phyloP scores from a whole-genome alignment of 345 rosid species.

The Arabidopsis arenosa region DNA sequence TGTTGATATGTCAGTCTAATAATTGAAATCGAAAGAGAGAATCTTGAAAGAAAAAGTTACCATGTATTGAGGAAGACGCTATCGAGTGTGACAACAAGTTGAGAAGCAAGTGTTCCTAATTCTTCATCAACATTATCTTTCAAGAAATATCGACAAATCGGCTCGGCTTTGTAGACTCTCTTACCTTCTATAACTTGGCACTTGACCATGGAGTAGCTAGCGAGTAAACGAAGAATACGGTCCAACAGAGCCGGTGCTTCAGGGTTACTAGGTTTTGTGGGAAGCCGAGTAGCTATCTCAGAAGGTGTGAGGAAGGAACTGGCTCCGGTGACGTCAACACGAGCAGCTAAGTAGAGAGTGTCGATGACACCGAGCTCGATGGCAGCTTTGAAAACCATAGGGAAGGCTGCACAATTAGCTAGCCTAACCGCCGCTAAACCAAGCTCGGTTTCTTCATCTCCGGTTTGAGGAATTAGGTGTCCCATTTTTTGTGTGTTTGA shows the following conservation, averaged over 20 bases:
- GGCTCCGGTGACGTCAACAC: neutral
- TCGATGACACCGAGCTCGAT: slow-evolving; percentile 41
- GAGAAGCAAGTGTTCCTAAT: slow-evolving; percentile 40
- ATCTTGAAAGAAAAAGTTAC: neutral
- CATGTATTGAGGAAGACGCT: slow-evolving; percentile 38
- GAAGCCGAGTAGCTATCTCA: slow-evolving; percentile 30
- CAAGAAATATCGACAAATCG: slow-evolving; percentile 32
- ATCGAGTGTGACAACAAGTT: slow-evolving; percentile 17
- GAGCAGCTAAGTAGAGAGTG: slow-evolving; percentile 28
- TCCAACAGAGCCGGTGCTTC: slow-evolving; percentile 39
- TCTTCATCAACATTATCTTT: slow-evolving; percentile 21
- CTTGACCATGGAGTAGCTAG: slow-evolving; percentile 39
- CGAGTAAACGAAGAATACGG: slow-evolving; percentile 39
- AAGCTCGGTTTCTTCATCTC: slow-evolving; percentile 23
- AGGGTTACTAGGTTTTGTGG: slow-evolving; percentile 34
- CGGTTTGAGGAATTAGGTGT: neutral
- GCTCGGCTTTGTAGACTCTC: slow-evolving; percentile 33
- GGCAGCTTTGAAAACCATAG: slow-evolving; percentile 45
- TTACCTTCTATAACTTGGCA: slow-evolving; percentile 21
- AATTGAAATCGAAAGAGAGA: neutral
- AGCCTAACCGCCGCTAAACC: slow-evolving; percentile 33
- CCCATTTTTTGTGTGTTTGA: too few relatives aligned
- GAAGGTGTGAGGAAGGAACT: slow-evolving; percentile 31
- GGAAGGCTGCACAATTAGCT: slow-evolving; percentile 33
- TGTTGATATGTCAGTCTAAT: neutral